Evolutionary conservation across 2,329 filamentous ascomycete species (phyloP), one percentile per base, ranked within the genome.

Genomic region (Capronia coronata): DNA sequence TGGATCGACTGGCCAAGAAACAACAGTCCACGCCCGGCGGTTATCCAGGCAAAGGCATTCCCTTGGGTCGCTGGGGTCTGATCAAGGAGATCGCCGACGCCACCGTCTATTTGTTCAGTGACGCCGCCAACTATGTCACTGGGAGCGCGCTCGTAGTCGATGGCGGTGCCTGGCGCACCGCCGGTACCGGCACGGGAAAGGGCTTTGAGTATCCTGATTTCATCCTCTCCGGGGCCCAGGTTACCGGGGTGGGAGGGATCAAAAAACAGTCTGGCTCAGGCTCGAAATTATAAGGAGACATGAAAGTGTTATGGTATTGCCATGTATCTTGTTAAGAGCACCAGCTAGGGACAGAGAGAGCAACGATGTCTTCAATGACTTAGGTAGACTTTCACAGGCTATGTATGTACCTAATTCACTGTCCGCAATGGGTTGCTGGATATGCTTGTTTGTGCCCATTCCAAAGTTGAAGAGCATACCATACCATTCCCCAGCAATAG

Each of bases 21-120:
- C 25, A 27, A 27, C 74, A 76, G 18, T 72, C 76, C 46, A 67
- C 76, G 42, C 72, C 73, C 1, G 72, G 74, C 1, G 67, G 71
- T 11, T 67, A 68, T 0, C 68, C 71, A 1, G 60, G 74, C 27
- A 70, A 75, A 21, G 55, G 60, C 1, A 77, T 94, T 30, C 93
- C 93, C 0, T 70, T 83, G 1, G 88, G 88, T 1, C 76, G 90
- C 49, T 81, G 82, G 67, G 93, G 91, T 5, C 79, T 79, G 0
- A 80, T 94, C 21, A 85, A 84, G 57, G 91, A 98, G 63, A 89
- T 98, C 62, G 86, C 89, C 0, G 91, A 98, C 67, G 87, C 91
- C 1, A 96, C 91, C 0, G 79, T 97, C 0, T 98, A 83, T 62
- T 67, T 97, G 48, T 93, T 96, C 64, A 86, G 85, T 39, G 86